Evolutionary conservation across 768 basidiomycete genomes (phyloP).

Genomic region (Inosperma sp.): DNA sequence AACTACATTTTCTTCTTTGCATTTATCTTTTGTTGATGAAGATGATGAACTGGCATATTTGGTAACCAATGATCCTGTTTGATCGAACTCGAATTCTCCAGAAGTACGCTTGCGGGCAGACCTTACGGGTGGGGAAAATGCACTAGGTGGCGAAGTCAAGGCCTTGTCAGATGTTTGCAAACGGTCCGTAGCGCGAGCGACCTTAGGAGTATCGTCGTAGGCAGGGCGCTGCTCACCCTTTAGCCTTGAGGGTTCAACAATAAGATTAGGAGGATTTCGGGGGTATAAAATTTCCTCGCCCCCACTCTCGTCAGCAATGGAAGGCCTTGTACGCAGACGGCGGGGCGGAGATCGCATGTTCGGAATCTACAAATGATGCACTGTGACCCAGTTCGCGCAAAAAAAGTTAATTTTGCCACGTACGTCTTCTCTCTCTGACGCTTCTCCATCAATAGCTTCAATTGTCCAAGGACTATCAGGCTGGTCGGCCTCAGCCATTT

Average conservation of each 20-base stretch:
- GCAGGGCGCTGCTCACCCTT: slow-evolving; percentile 21
- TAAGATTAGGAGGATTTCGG: slow-evolving; percentile 42
- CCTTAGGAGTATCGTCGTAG: slow-evolving; percentile 26
- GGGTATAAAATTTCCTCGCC: slow-evolving; percentile 90
- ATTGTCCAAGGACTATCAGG: slow-evolving; percentile 88
- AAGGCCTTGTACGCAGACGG: slow-evolving; percentile 54
- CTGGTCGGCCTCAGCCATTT: slow-evolving; percentile 44
- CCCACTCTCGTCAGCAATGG: slow-evolving; percentile 78
- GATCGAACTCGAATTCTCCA: slow-evolving; percentile 79
- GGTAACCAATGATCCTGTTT: slow-evolving; percentile 54
- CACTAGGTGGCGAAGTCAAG: slow-evolving; percentile 55
- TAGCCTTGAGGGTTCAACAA: slow-evolving; percentile 32
- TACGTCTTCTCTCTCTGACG: slow-evolving; percentile 68
- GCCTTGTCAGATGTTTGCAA: slow-evolving; percentile 24
- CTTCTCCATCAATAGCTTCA: slow-evolving; percentile 78
- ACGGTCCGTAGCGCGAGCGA: slow-evolving; percentile 30
- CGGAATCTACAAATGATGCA: slow-evolving; percentile 30
- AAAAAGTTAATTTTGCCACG: slow-evolving; percentile 16
- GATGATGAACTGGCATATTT: slow-evolving; percentile 38
- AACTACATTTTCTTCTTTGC: slow-evolving; percentile 49
- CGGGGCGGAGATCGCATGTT: slow-evolving; percentile 44
- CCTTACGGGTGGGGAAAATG: slow-evolving; percentile 51
- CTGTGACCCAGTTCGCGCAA: slow-evolving; percentile 7
- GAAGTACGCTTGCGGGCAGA: slow-evolving; percentile 73
- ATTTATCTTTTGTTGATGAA: slow-evolving; percentile 37